Percentiles rank a stretch among this genome's conserved stretches.
Conservation (phyloP, 2,329 filamentous ascomycete genomes). For the Stylonectria norvegica region DNA sequence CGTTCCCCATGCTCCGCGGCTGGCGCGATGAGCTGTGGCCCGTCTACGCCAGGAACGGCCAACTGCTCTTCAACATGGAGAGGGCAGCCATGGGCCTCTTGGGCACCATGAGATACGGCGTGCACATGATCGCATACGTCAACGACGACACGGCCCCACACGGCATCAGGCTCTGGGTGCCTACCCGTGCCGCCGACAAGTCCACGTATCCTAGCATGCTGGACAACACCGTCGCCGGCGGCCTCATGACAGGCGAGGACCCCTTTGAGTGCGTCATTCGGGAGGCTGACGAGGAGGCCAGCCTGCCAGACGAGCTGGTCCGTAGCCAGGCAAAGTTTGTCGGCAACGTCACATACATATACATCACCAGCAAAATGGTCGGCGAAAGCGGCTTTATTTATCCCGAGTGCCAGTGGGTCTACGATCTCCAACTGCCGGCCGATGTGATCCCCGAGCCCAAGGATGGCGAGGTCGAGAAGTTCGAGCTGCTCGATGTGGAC, state of each 20-base stretch:
- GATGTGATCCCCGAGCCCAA: conserved; percentile 70
- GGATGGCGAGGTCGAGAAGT: conserved; percentile 86
- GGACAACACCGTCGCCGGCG: conserved; percentile 88
- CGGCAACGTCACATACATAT: conserved; percentile 80
- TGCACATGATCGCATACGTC: conserved; percentile 77
- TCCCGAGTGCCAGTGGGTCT: conserved; percentile 88
- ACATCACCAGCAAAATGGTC: conserved; percentile 73
- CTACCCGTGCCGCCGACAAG: conserved; percentile 71
- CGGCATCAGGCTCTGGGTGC: conserved; percentile 79
- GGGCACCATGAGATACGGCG: conserved; percentile 73
- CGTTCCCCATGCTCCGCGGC: conserved; percentile 70
- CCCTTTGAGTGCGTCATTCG: conserved; percentile 80
- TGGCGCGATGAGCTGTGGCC: conserved; percentile 83
- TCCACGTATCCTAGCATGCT: conserved; percentile 88
- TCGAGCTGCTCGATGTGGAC: conserved; percentile 73
- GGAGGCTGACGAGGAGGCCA: conserved; percentile 87
- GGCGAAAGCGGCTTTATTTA: conserved; percentile 81
- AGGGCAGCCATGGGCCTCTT: conserved; percentile 71
- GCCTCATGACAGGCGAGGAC: conserved; percentile 72
- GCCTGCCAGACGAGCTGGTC: conserved; percentile 67
- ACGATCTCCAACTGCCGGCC: conserved; percentile 74
- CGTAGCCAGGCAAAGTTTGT: conserved; percentile 54
- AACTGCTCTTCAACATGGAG: conserved; percentile 71
- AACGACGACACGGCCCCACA: conserved; percentile 36
- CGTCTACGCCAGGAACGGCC: conserved; percentile 63